Evolutionary conservation across 2,329 filamentous ascomycete species (phyloP), one percentile per base, ranked within the genome.

Genomic region (Bipolaris sorokiniana): DNA sequence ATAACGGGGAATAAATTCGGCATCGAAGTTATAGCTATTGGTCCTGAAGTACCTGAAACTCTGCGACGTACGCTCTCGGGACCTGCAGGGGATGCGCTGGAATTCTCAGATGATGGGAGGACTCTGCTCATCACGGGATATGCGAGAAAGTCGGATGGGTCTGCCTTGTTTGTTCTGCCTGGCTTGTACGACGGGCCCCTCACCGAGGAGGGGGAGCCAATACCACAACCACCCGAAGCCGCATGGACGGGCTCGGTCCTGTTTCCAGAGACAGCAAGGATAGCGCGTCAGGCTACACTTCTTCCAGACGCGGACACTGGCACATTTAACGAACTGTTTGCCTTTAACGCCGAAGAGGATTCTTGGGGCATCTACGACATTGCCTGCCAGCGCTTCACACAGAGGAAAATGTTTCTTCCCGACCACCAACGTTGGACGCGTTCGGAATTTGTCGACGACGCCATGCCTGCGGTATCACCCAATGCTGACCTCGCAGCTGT

Each of bases 1-100:
- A 92, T 92, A 22, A 89, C 91, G 15, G 92, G 92, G 7, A 96
- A 93, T 75, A 88, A 92, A 69, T 90, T 90, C 53, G 91, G 90
- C n/a, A 93, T 97, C 61, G 92, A 97, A 74, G 90, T 97, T 0
- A 88, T 90, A 26, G 90, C 91, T 5, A 79, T 96, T 37, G 86
- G 85, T 46, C 81, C 88, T 2, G 84, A 82, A 51, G 86, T 86
- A 1, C 70, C 71, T 5, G 76, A 74, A 42, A 68, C 75, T 3
- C 63, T 70, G 28, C 61, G 72, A 47, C 67, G 76, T 4, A 72
- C 72, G 5, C 71, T 78, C 9, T 75, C 73, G 9, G 75, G 75
- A 0, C 70, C 73, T 3, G 68, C 72, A 1, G 74, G 76, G 42
- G 76, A 77, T 40, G 68, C 66, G 0, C 61, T 78, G 26, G 69